Evolutionary conservation across 805 yeast species (phyloP).

Genomic region (Nakazawaea pomicola): DNA sequence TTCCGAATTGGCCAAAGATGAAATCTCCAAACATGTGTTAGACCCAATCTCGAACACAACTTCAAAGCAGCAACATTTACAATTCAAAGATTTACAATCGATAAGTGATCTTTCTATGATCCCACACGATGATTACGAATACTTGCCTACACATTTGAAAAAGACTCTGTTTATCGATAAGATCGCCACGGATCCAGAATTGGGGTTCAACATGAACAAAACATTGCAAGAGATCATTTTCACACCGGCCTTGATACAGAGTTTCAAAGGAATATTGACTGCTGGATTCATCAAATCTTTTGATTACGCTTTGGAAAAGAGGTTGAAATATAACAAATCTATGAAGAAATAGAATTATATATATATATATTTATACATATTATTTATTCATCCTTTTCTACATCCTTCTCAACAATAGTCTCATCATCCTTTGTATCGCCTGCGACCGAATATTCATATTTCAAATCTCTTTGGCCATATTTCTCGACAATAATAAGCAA

Average conservation of each 20-base stretch:
- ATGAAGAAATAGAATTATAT: constrained; percentile 1
- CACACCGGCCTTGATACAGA: constrained; percentile 69
- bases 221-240: constrained; percentile 54
- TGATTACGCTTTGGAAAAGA: constrained; percentile 74
- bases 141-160: constrained; percentile 21
- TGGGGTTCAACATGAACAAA: constrained; percentile 29
- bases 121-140: constrained; percentile 29
- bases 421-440: too few relatives aligned
- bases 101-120: constrained; percentile 17
- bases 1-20: constrained; percentile 24
- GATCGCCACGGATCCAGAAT: constrained; percentile 38
- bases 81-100: constrained; percentile 23
- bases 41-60: constrained; percentile 4
- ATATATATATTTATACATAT: not conserved
- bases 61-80: constrained; percentile 14
- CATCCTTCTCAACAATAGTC: too few relatives aligned
- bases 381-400: too few relatives aligned
- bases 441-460: too few relatives aligned
- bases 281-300: constrained; percentile 76
- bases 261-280: constrained; percentile 77
- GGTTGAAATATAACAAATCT: constrained; percentile 26
- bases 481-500: constrained; percentile 17
- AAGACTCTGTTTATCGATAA: constrained; percentile 31
- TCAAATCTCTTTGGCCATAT: constrained; percentile 24
- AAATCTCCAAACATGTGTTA: constrained; percentile 23